Evolutionary conservation across 228 moss, liverwort and hornwort species (phyloP).

Genomic region (Sphagnum fallax): DNA sequence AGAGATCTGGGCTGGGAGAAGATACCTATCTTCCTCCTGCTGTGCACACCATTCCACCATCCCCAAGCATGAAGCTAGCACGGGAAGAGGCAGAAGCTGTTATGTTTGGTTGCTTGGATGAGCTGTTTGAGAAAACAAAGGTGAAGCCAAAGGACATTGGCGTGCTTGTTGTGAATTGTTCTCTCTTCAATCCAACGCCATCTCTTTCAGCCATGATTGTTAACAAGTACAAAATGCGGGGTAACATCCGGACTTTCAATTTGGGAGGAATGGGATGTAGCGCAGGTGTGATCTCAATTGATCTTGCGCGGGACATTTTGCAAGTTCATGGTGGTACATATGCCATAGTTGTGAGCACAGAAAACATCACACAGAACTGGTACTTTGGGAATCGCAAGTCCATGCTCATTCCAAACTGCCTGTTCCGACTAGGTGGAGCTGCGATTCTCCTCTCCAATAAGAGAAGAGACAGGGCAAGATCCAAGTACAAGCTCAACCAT

Average conservation of each 20-base stretch:
- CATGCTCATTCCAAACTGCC: slow-evolving; percentile 10
- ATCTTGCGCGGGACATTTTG: slow-evolving; percentile 7
- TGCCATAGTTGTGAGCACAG: slow-evolving; percentile 9
- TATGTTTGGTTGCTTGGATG: slow-evolving; percentile 10
- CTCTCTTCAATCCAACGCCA: slow-evolving; percentile 9
- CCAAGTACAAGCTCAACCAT: slow-evolving; percentile 10
- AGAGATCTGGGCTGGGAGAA: slow-evolving; percentile 5
- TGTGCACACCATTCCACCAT: slow-evolving; percentile 4
- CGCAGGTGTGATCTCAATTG: slow-evolving; percentile 7
- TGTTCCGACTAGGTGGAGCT: slow-evolving; percentile 9
- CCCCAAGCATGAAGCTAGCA: slow-evolving; percentile 4
- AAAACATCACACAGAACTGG: slow-evolving; percentile 12
- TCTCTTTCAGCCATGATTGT: slow-evolving; percentile 12
- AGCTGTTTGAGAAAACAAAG: slow-evolving; percentile 6
- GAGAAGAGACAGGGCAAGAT: slow-evolving; percentile 4
- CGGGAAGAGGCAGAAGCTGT: slow-evolving; percentile 9
- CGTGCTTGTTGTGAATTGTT: slow-evolving; percentile 9
- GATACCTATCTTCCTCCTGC: slow-evolving; percentile 5
- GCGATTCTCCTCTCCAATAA: slow-evolving; percentile 9
- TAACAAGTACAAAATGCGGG: slow-evolving; percentile 9
- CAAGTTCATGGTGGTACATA: slow-evolving; percentile 8
- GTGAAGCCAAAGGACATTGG: slow-evolving; percentile 9
- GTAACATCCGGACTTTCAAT: slow-evolving; percentile 8
- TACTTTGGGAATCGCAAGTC: slow-evolving; percentile 8
- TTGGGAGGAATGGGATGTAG: slow-evolving; percentile 11